phyloP scores from a whole-genome alignment of 2,329 filamentous ascomycete species.

The Aschersonia sp. region DNA sequence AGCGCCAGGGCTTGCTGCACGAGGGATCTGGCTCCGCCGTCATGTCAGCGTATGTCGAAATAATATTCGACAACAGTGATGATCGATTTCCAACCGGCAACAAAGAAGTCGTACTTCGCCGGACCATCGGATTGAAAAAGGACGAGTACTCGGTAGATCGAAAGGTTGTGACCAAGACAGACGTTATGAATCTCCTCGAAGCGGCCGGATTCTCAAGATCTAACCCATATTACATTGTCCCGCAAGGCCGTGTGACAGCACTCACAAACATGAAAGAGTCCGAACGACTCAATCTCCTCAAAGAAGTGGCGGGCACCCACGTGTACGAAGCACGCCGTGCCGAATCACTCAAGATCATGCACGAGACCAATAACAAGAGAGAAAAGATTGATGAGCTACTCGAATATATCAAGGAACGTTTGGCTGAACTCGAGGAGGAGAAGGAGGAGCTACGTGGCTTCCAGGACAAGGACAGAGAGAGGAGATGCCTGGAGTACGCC shows the following conservation, averaged over 20 bases:
- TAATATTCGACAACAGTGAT: slow-evolving; percentile 96
- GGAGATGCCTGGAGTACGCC: slow-evolving; percentile 84
- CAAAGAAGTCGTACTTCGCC: slow-evolving; percentile 76
- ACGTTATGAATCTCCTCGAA: slow-evolving; percentile 90
- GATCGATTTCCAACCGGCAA: slow-evolving; percentile 89
- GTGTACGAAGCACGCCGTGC: slow-evolving; percentile 87
- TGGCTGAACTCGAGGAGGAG: slow-evolving; percentile 85
- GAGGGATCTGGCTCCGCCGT: slow-evolving; percentile 96
- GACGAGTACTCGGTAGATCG: slow-evolving; percentile 97
- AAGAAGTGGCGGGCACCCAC: slow-evolving; percentile 96
- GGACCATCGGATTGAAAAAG: slow-evolving; percentile 94
- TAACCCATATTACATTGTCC: slow-evolving; percentile 98
- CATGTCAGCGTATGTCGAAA: slow-evolving; percentile 98
- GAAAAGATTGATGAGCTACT: slow-evolving; percentile 88
- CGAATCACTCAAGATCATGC: slow-evolving; percentile 93
- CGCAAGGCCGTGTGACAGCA: slow-evolving; percentile 87
- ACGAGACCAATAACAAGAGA: slow-evolving; percentile 87
- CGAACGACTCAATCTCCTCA: slow-evolving; percentile 76
- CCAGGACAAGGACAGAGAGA: slow-evolving; percentile 87
- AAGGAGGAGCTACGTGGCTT: slow-evolving; percentile 90
- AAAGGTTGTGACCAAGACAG: slow-evolving; percentile 86
- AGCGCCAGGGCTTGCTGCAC: slow-evolving; percentile 90
- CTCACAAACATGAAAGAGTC: slow-evolving; percentile 98
- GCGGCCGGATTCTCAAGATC: slow-evolving; percentile 92
- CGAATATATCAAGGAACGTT: slow-evolving; percentile 78